Percentiles rank a stretch among this genome's conserved stretches.
Evolutionary conservation across 768 basidiomycete genomes (phyloP).

Genomic region (Leucosporidium yakuticum): DNA sequence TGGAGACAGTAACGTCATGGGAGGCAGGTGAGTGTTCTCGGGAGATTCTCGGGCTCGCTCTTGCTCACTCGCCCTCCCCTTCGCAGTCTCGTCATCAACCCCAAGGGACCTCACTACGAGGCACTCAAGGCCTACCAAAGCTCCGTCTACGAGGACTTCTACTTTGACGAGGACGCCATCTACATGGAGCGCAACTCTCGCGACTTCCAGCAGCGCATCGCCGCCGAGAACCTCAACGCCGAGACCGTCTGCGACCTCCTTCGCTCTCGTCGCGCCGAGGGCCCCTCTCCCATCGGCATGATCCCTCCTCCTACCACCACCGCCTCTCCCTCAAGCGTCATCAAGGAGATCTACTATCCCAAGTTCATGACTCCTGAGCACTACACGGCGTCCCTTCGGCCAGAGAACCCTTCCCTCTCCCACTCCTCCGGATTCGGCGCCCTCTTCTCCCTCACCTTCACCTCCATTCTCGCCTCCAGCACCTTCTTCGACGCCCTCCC

Average conservation of each 20-base stretch:
- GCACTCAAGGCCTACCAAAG: slow-evolving; percentile 58
- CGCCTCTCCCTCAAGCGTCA: slow-evolving; percentile 42
- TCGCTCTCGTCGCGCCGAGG: slow-evolving; percentile 49
- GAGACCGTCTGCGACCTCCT: slow-evolving; percentile 76
- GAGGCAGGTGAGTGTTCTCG: slow-evolving; percentile 65
- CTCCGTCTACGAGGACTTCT: slow-evolving; percentile 68
- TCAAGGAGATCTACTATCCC: slow-evolving; percentile 86
- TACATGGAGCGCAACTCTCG: slow-evolving; percentile 98
- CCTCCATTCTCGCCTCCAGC: slow-evolving; percentile 52
- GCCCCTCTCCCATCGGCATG: not conserved
- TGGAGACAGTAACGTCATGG: slow-evolving; percentile 93
- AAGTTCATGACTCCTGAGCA: slow-evolving; percentile 66
- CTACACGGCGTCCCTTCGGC: slow-evolving; percentile 64
- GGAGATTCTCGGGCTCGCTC: not conserved
- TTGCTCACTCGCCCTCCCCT: too few species aligned
- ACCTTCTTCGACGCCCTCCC: slow-evolving; percentile 57
- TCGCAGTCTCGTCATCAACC: slow-evolving; percentile 77
- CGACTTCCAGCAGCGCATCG: slow-evolving; percentile 71
- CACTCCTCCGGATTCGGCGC: slow-evolving; percentile 44
- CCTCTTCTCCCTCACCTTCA: slow-evolving; percentile 59
- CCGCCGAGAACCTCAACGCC: slow-evolving; percentile 71
- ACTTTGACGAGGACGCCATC: slow-evolving; percentile 84
- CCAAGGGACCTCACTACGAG: slow-evolving; percentile 62
- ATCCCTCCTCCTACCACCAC: slow-evolving; percentile 5
- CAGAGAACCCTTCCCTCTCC: slow-evolving; percentile 25